Percentiles rank a stretch among this genome's conserved stretches.
Conservation (phyloP, 1,139 yeast species). For the Debaryomyces robertsiae region DNA sequence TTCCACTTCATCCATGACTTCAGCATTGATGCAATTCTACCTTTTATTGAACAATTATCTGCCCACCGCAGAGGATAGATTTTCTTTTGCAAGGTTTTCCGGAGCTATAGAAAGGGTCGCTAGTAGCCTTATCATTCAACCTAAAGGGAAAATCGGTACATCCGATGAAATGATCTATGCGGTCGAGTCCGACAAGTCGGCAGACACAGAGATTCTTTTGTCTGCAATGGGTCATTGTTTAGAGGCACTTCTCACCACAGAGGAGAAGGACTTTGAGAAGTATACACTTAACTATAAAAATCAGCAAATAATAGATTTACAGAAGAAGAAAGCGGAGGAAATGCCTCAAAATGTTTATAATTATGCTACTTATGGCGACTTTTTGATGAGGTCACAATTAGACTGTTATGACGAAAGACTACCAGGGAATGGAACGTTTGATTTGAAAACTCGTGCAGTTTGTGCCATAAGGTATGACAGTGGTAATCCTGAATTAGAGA, state of each 20-base stretch:
- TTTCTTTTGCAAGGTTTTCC: slow-evolving; percentile 40
- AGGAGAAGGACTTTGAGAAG: slow-evolving; percentile 48
- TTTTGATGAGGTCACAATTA: slow-evolving; percentile 85
- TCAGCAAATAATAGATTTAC: slow-evolving; percentile 5
- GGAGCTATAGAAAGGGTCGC: slow-evolving; percentile 32
- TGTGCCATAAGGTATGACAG: slow-evolving; percentile 82
- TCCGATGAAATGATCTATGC: slow-evolving; percentile 50
- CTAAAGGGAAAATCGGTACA: slow-evolving; percentile 30
- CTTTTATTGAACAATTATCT: slow-evolving; percentile 60
- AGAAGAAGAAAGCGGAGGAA: slow-evolving; percentile 14
- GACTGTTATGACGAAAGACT: slow-evolving; percentile 77
- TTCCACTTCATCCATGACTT: slow-evolving; percentile 89
- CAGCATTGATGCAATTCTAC: slow-evolving; percentile 74
- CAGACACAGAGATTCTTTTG: slow-evolving; percentile 70
- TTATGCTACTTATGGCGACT: slow-evolving; percentile 67
- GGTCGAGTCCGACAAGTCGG: slow-evolving; percentile 69
- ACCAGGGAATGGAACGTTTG: slow-evolving; percentile 93
- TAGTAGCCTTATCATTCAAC: slow-evolving; percentile 47
- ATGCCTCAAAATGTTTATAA: slow-evolving; percentile 53
- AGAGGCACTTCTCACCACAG: slow-evolving; percentile 71
- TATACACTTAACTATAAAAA: slow-evolving; percentile 22
- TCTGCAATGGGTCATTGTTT: slow-evolving; percentile 77
- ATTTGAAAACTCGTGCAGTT: slow-evolving; percentile 88
- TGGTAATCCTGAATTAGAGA: slow-evolving; percentile 56
- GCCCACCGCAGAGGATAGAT: slow-evolving; percentile 24